These are phyloP conservation scores for Knoxia roxburghii DNA, from an alignment of 257 asterid genomes.

Conservation along the genomic window DNA sequence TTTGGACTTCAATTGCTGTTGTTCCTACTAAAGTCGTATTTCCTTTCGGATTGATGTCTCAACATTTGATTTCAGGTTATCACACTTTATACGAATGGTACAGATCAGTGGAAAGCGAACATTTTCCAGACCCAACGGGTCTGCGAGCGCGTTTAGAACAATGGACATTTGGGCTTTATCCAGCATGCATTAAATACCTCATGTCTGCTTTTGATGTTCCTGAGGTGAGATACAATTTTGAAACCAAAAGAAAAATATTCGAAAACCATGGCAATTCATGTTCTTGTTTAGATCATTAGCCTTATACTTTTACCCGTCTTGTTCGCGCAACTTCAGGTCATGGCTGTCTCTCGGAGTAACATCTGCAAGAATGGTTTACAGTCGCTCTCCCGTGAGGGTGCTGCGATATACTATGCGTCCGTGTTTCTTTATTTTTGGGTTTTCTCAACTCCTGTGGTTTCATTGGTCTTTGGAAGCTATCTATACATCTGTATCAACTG, in stretches of 20 bases:
- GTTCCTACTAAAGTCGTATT: neutral
- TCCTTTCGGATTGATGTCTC: neutral
- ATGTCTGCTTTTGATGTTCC: constrained; percentile 99
- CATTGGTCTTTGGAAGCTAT: constrained; percentile 92
- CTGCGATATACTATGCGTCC: constrained; percentile 81
- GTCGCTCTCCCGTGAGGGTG: constrained; percentile 75
- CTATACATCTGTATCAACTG: constrained; percentile 91
- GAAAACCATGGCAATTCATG: too few relatives aligned
- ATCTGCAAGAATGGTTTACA: constrained; percentile 90
- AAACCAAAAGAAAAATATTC: too few relatives aligned
- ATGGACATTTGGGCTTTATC: constrained; percentile 97
- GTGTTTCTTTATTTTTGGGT: constrained; percentile 98
- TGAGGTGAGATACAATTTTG: constrained; percentile 42
- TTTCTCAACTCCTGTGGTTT: constrained; percentile 91
- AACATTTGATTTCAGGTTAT: constrained; percentile 51
- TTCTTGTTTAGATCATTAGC: too few relatives aligned
- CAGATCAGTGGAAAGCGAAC: constrained; percentile 79
- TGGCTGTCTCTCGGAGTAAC: constrained; percentile 84
- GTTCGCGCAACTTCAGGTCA: constrained; percentile 46
- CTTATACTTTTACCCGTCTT: constrained; percentile 1
- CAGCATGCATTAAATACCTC: constrained; percentile 94
- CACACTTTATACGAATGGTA: constrained; percentile 96
- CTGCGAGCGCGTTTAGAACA: constrained; percentile 88
- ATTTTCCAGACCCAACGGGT: constrained; percentile 98
- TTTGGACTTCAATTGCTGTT: neutral